Evolutionary conservation across 495 filamentous ascomycete species (phyloP), one percentile per base, ranked within the genome.

Genomic region (Aspergillus ostianus): DNA sequence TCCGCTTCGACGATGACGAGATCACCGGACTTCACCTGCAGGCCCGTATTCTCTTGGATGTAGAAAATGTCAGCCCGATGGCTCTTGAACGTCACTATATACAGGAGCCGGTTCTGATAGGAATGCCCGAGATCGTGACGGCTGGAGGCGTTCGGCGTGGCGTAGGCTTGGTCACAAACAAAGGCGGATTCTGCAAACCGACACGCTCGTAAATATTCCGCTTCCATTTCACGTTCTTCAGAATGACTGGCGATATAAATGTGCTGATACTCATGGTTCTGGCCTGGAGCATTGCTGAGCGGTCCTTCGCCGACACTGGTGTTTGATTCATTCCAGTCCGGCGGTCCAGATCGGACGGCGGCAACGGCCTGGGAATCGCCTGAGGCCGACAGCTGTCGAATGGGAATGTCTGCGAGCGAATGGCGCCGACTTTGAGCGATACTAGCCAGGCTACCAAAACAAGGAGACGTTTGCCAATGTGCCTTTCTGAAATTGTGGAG

Each of bases 1-100:
- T 98, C 94, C 15, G 94, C 94, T 74, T 98, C 94, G 29, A 97
- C 93, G 61, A 98, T 97, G 53, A 98, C 94, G 54, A 97, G 76
- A 70, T 98, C 94, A 36, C 94, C 94, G 27, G 83, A 83, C 59
- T 92, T 93, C 55, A 97, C 89, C 53, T 90, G 89, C 23, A 98
- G 80, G 2, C 94, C 94, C 10, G 92, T 97, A 47, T 92, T 91
- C 71, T 97, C 92, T 71, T 94, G 92, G 55, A 96, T 89, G 71
- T 96, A 97, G 72, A 97, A 98, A 19, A 98, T 90, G 65, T 97
- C 95, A 48, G 92, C 91, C 56, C 94, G 86, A 20, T 88, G 87
- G 68, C 92, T 95, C 69, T 98, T 98, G 81, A 98, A 98, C 3
- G 92, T 87, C 26, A 98, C 93, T 47, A 98, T 87, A 72, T 92